Base-by-base conservation (phyloP, 345 rosid species). In the Brassica nigra region DNA sequence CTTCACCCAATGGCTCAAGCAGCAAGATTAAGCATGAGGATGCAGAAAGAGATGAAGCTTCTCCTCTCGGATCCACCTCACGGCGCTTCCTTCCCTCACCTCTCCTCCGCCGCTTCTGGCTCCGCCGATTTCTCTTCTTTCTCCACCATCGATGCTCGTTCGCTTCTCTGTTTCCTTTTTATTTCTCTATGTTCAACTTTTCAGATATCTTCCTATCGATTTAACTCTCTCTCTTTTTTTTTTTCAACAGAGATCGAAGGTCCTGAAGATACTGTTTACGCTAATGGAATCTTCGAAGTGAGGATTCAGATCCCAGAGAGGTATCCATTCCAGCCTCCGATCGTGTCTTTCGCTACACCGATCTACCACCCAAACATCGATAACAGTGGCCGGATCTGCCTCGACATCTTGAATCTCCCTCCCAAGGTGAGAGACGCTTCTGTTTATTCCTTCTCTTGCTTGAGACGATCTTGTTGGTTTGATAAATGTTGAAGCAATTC, bases 271-370 rank as follows among this genome's bases (percentile, higher is more conserved):
- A 91, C 89, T 58, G 92, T 91, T 0, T 93, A 93, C 69, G 89
- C 88, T 18, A 85, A 85, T 47, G 98, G 98, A 73, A 62, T 88
- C 44, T 93, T 91, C 74, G 74, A 79, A 52, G 62, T 93, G 73
- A 91, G 80, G 83, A 87, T 90, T 77, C 97, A 88, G 69, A 91
- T 91, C 68, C 95, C 97, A 6, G 95, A 91, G 68, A 87, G 95
- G 94, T 91, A 91, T 66, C 98, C 98, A 3, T 92, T 91, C 88
- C 98, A 91, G 88, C 98, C 98, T 63, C 97, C 95, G 0, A 77
- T 76, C 65, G 95, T 93, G 84, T 83, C 90, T 2, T 91, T 93
- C 47, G 84, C 69, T 20, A 93, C 95, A 5, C 97, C 93, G 20
- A 86, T 93, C 68, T 91, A 93, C 75, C 97, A 91, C 14, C 95